Conservation (phyloP, 306 rosid species). For the Quillaja saponaria region DNA sequence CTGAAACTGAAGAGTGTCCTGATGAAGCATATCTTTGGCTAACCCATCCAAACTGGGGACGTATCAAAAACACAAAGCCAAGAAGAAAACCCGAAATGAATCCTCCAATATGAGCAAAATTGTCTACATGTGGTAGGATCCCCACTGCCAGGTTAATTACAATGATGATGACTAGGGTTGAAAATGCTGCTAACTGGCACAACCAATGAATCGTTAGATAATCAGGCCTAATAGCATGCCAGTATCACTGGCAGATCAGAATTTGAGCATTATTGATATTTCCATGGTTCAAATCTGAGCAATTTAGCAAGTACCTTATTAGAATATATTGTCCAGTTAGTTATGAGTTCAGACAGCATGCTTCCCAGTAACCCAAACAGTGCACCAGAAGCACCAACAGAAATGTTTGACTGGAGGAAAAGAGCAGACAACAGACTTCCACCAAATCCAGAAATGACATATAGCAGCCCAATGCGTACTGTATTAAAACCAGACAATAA, state of each 20-base stretch:
- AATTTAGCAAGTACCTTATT: slow-evolving; percentile 63
- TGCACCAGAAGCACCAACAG: slow-evolving; percentile 99
- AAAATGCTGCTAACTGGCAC: slow-evolving; percentile 69
- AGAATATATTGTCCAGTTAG: slow-evolving; percentile 85
- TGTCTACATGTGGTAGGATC: slow-evolving; percentile 93
- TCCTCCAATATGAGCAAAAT: slow-evolving; percentile 97
- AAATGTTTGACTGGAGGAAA: slow-evolving; percentile 79
- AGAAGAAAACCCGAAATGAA: slow-evolving; percentile 84
- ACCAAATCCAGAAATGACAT: slow-evolving; percentile 85
- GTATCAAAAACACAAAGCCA: slow-evolving; percentile 91
- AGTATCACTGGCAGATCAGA: slow-evolving; percentile 15
- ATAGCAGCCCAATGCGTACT: slow-evolving; percentile 82
- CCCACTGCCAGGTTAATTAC: slow-evolving; percentile 87
- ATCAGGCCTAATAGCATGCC: slow-evolving; percentile 16
- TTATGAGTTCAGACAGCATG: slow-evolving; percentile 96
- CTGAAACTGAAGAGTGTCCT: slow-evolving; percentile 39
- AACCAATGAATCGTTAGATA: slow-evolving; percentile 5
- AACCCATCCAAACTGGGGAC: slow-evolving; percentile 95
- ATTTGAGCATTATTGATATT: slow-evolving; percentile 1
- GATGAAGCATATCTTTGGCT: slow-evolving; percentile 62
- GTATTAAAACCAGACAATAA: slow-evolving; percentile 27
- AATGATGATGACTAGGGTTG: slow-evolving; percentile 74
- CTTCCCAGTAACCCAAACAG: slow-evolving; percentile 93
- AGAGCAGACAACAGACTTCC: slow-evolving; percentile 89
- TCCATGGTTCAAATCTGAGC: slow-evolving; percentile 1